Evolutionary conservation across 345 rosid genomes (phyloP).

Genomic region (Dovyalis caffra): DNA sequence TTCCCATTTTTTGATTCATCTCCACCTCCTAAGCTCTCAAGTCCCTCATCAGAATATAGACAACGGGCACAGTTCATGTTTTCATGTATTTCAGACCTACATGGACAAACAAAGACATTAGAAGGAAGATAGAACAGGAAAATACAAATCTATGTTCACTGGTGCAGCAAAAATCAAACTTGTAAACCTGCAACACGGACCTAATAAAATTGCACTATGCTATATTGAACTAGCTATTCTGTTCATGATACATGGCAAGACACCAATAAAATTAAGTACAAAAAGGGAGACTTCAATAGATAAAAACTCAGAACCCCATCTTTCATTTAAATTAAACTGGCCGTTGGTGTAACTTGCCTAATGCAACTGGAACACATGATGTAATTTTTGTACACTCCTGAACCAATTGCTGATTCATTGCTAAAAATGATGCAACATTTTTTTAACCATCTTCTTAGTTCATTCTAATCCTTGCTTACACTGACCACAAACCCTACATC

Average conservation of each 20-base stretch:
- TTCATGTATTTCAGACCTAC: slow-evolving; percentile 90
- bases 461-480: not conserved
- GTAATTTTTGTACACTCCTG: not conserved
- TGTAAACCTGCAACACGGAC: not conserved
- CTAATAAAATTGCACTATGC: not conserved
- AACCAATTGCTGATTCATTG: not conserved
- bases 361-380: not conserved
- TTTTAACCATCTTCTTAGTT: not conserved
- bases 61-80: slow-evolving; percentile 81
- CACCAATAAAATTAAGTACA: not conserved
- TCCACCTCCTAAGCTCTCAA: slow-evolving; percentile 31
- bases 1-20: slow-evolving; percentile 24
- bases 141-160: too few species aligned
- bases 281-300: not conserved
- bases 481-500: not conserved
- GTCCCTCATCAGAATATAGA: slow-evolving; percentile 28
- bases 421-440: not conserved
- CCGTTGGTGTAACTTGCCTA: not conserved
- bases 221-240: not conserved
- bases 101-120: not conserved
- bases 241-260: not conserved
- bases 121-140: not conserved
- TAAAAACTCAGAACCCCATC: not conserved
- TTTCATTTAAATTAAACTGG: not conserved
- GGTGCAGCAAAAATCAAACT: not conserved